Base-by-base conservation (phyloP, 2,329 filamentous ascomycete genomes). In the Trichophyton rubrum region DNA sequence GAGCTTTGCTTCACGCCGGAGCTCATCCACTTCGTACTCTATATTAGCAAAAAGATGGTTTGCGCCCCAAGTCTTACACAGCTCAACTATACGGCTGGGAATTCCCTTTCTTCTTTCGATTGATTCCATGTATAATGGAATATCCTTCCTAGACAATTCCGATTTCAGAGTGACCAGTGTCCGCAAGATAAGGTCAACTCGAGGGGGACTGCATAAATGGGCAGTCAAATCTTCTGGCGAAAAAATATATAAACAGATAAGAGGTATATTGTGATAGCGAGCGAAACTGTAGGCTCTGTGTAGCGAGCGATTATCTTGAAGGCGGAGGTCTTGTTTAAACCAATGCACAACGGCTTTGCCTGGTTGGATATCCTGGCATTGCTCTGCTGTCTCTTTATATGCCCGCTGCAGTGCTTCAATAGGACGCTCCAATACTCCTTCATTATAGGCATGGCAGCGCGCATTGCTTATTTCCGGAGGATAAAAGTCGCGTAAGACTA, bases 1-100 rank as follows among this genome's bases (percentile, higher is more conserved):
- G 67, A 95, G 74, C 30, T 77, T 78, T 0, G 85, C 83, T 67
- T 96, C 91, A 4, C 90, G 80, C 49, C 90, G 79, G 61, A 96
- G 74, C 74, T 96, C 91, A 69, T 96, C 91, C 0, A 95, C 89
- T 71, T 96, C 91, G 68, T 95, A 96, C 70, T 96, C 90, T 61
- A 90, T 83, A 69, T 95, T 96, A 56, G 87, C 85, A 67, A 85
- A 95, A 1, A 96, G 65, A 67, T 93, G 87, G 56, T 79, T 85
- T 0, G 83, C 86, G 0, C 82, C 82, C 90, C 89, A 96, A 63
- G 83, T 76, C 33, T 82, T 75, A 70, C 87, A 82, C 45, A 91
- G 75, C 58, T 85, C 80, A 1, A 87, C 66, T 8, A 96, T 77
- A 3, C 84, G 78, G 1, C 71, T 71, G 0, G 85, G 81, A 0